Base-by-base conservation (phyloP, 2,329 filamentous ascomycete species). In the Spiromastix sp. region DNA sequence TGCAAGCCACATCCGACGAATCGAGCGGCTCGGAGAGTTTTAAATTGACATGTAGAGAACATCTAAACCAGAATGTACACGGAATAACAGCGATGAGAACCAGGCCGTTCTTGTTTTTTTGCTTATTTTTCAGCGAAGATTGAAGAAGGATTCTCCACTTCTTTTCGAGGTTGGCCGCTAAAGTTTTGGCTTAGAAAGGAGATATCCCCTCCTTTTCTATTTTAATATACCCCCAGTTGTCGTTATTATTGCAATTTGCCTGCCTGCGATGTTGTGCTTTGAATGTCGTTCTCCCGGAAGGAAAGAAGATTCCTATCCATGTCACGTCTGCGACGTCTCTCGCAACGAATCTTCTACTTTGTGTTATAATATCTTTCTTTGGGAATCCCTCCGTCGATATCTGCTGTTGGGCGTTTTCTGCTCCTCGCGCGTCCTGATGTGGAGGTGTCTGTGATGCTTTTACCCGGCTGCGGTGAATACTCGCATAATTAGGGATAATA, bases 81-180 rank as follows among this genome's bases (percentile, higher is more conserved):
- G 41, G 46, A 53, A 45, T 54, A 48, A 56, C 52, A 48, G 42
- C 42, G 43, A 45, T 46, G 44, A 46, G 41, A 38, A 32, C 24
- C 33, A 35, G 36, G 38, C 30, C 41, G 37, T 47, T 32, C 36
- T 30, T 28, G 38, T 45, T 44, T 37, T 43, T 37, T 43, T 50
- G 46, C 19, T 20, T 34, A 12, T 12, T 15, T 8, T 3, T 10
- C 10, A 25, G 48, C 42, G 51, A 39, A 46, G 34, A 34, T 41
- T 16, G 20, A 42, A 39, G 28, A 35, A 37, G 49, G 48, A 51
- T 48, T 48, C 55, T 60, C 59, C 60, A 49, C 51, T 55, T 53
- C 54, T 58, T 50, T 40, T 51, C 51, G 62, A 67, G 63, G 63
- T 60, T 63, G 64, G 66, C 61, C 61, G 55, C 56, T 52, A 31